These are phyloP conservation scores for Erigeron philadelphicus DNA, from an alignment of 140 eudicot genomes.

Conservation along the genomic window DNA sequence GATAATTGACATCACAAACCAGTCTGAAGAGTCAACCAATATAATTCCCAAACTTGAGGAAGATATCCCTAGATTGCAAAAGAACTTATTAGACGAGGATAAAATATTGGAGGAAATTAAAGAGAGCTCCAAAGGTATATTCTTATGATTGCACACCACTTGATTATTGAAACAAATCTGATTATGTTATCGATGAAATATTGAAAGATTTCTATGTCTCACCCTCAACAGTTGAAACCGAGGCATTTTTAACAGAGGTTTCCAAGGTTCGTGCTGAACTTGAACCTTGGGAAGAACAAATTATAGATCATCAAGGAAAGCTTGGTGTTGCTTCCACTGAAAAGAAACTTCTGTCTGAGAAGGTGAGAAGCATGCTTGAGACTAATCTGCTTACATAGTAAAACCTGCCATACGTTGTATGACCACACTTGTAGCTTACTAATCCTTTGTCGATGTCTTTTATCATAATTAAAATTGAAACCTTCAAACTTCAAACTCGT, in stretches of 20 bases:
- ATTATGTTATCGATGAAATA: slow-evolving; percentile 1
- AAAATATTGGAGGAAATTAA: slow-evolving; percentile 66
- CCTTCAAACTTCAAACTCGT: not conserved
- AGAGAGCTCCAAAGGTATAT: slow-evolving; percentile 61
- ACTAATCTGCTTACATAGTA: not conserved
- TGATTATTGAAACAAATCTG: slow-evolving; percentile 1
- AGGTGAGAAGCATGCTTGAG: slow-evolving; percentile 41
- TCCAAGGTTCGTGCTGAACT: slow-evolving; percentile 69
- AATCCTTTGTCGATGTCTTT: no score
- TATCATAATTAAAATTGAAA: not conserved
- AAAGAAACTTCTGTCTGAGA: slow-evolving; percentile 57
- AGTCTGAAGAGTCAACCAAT: slow-evolving; percentile 56
- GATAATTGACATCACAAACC: slow-evolving; percentile 56
- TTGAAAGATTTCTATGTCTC: slow-evolving; percentile 8
- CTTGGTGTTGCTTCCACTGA: slow-evolving; percentile 85
- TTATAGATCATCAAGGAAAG: slow-evolving; percentile 78
- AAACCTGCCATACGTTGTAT: not conserved
- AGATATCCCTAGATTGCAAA: slow-evolving; percentile 67
- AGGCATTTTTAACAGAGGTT: slow-evolving; percentile 60
- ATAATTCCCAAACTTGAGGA: slow-evolving; percentile 71
- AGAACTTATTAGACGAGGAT: slow-evolving; percentile 61
- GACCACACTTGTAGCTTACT: no score
- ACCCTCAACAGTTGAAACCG: slow-evolving; percentile 64
- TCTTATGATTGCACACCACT: not conserved
- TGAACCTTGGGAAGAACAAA: slow-evolving; percentile 85